These are phyloP conservation scores for Alectoria sarmentosa DNA, from an alignment of 495 filamentous ascomycete species.

Conservation along the genomic window DNA sequence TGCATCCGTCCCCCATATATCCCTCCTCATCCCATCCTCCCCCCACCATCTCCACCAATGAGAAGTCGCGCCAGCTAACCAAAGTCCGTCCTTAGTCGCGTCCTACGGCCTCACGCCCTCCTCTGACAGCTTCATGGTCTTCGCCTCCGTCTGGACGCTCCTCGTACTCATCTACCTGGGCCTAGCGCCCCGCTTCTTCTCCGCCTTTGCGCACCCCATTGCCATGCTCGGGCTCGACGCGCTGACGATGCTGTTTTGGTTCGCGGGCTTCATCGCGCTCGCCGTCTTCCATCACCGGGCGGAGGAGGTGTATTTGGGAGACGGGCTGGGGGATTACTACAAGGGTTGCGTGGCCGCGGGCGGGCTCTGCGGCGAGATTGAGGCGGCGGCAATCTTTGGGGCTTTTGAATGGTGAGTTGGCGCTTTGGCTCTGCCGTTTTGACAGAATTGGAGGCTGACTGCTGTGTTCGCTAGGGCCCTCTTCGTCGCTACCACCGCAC, in stretches of 20 bases:
- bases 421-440: not conserved
- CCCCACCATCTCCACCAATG: not conserved
- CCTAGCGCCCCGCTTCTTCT: constrained; percentile 54
- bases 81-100: too few relatives aligned
- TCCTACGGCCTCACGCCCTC: constrained; percentile 38
- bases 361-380: constrained; percentile 40
- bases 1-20: constrained; percentile 24
- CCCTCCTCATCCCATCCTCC: not conserved
- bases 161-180: constrained; percentile 60
- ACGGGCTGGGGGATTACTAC: not conserved
- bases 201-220: constrained; percentile 50
- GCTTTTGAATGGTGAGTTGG: constrained; percentile 53
- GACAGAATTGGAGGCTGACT: not conserved
- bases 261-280: constrained; percentile 72
- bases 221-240: constrained; percentile 53
- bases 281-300: constrained; percentile 52
- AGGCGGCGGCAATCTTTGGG: constrained; percentile 49
- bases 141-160: constrained; percentile 67
- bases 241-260: constrained; percentile 82
- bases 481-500: constrained; percentile 43
- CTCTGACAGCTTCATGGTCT: constrained; percentile 65
- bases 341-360: constrained; percentile 12
- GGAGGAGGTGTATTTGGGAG: constrained; percentile 29
- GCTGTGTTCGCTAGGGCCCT: constrained; percentile 39
- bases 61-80: not conserved